These are phyloP conservation scores for Clarireedia monteithiana DNA, from an alignment of 2,329 filamentous ascomycete genomes.

Conservation along the genomic window DNA sequence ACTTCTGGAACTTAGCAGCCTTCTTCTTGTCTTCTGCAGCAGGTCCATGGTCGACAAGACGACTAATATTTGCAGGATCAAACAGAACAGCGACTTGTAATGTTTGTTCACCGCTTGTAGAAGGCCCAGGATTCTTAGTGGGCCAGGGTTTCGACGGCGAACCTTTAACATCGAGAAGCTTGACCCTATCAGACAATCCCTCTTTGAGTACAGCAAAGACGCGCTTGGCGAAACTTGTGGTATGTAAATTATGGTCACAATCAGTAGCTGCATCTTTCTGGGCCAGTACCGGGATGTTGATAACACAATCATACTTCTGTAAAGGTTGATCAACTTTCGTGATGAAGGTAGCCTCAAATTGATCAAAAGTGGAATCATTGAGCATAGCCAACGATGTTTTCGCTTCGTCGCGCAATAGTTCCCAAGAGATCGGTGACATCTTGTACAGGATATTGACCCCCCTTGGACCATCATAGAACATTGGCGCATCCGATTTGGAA, in stretches of 20 bases:
- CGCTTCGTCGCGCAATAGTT: slow-evolving; percentile 65
- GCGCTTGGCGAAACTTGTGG: slow-evolving; percentile 38
- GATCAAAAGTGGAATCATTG: slow-evolving; percentile 64
- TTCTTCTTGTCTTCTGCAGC: slow-evolving; percentile 78
- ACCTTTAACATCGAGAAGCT: slow-evolving; percentile 53
- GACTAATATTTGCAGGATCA: slow-evolving; percentile 62
- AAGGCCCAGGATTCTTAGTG: slow-evolving; percentile 33
- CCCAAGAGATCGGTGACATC: slow-evolving; percentile 81
- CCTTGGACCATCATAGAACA: slow-evolving; percentile 69
- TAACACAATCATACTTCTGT: slow-evolving; percentile 47
- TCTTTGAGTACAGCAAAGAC: slow-evolving; percentile 58
- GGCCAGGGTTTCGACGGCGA: slow-evolving; percentile 38
- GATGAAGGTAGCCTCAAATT: slow-evolving; percentile 83
- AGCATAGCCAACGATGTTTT: slow-evolving; percentile 66
- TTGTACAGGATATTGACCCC: slow-evolving; percentile 82
- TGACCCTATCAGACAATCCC: slow-evolving; percentile 69
- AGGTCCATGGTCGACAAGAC: slow-evolving; percentile 82
- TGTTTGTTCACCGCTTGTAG: slow-evolving; percentile 27
- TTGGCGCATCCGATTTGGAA: slow-evolving; percentile 46
- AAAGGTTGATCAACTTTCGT: slow-evolving; percentile 46
- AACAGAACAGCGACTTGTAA: slow-evolving; percentile 63
- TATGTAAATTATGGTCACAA: slow-evolving; percentile 25
- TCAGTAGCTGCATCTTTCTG: slow-evolving; percentile 1
- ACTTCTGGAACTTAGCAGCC: slow-evolving; percentile 72
- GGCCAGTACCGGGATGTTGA: slow-evolving; percentile 22